A percentile compares a stretch with the other conserved stretches of the same genome.
Evolutionary conservation across 2,329 filamentous ascomycete species (phyloP).

Genomic region (Talaromyces marneffei): DNA sequence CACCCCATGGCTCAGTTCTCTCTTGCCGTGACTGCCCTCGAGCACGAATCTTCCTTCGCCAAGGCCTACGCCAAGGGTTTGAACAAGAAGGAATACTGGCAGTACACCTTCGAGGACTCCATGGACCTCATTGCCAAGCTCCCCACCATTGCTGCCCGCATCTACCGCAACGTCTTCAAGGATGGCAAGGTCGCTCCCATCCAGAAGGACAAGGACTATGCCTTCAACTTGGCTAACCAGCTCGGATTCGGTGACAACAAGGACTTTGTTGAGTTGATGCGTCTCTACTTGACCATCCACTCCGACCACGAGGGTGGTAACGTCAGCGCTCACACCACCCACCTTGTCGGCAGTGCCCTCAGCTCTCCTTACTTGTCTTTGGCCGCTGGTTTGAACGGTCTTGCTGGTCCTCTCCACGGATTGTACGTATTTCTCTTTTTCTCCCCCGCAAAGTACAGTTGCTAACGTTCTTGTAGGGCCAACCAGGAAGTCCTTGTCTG

Average conservation of each 20-base stretch:
- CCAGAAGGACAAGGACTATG: conserved; percentile 99
- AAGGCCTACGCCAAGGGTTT: conserved; percentile 99
- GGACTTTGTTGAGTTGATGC: conserved; percentile 97
- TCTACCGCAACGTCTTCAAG: conserved; percentile 99
- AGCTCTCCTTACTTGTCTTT: conserved; percentile 97
- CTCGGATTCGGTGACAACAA: conserved; percentile 91
- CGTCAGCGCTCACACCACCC: conserved; percentile 96
- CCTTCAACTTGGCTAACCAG: conserved; percentile 99
- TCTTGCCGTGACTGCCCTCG: conserved; percentile 91
- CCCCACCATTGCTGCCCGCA: conserved; percentile 92
- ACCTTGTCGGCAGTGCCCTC: conserved; percentile 92
- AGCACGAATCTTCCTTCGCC: conserved; percentile 95
- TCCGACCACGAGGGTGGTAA: conserved; percentile 99
- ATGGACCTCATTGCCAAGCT: conserved; percentile 99
- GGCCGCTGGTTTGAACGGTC: conserved; percentile 93
- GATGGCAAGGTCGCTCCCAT: conserved; percentile 94
- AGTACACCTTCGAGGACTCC: conserved; percentile 97
- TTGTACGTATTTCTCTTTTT: conserved; percentile 44
- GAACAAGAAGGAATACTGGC: conserved; percentile 99
- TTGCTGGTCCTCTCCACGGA: conserved; percentile 96
- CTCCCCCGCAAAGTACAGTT: background rate
- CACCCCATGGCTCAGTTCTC: conserved; percentile 99
- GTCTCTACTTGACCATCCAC: conserved; percentile 99
- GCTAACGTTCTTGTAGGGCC: conserved; percentile 46
- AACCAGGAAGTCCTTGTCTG: conserved; percentile 99